phyloP scores from a whole-genome alignment of 2,329 filamentous ascomycete genomes.

The Catunica adiposa region DNA sequence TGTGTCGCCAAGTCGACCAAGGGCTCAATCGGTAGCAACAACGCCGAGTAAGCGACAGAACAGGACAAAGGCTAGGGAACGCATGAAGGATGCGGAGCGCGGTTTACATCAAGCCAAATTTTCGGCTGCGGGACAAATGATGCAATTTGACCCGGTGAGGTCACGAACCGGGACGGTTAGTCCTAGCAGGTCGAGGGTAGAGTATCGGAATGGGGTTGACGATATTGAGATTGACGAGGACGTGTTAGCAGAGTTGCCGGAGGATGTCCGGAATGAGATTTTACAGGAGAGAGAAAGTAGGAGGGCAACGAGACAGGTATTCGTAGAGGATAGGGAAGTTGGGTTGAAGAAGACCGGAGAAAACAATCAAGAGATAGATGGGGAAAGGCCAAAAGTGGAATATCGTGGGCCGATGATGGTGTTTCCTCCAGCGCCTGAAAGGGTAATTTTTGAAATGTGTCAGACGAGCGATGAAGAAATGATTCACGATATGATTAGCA shows the following conservation, averaged over 20 bases:
- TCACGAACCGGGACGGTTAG: background rate
- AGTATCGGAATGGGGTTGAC: background rate
- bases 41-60: conserved; percentile 20
- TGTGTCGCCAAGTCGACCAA: background rate
- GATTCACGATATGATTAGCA: conserved; percentile 54
- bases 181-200: conserved; percentile 3
- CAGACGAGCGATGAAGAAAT: conserved; percentile 34
- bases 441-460: conserved; percentile 30
- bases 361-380: background rate
- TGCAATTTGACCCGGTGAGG: background rate
- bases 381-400: background rate
- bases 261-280: conserved; percentile 63
- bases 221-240: conserved; percentile 40
- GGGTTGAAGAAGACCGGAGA: too few species aligned
- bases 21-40: background rate
- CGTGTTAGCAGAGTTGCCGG: conserved; percentile 69
- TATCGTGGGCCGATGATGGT: conserved; percentile 19
- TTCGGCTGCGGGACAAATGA: background rate
- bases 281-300: conserved; percentile 54
- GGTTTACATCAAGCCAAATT: conserved; percentile 47
- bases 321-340: too few species aligned
- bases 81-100: conserved; percentile 36
- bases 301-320: conserved; percentile 16
- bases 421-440: conserved; percentile 31
- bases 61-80: conserved; percentile 31